Conservation (phyloP, 2,329 filamentous ascomycete species). For the Ophiognomonia clavigignenti-juglandacearum region DNA sequence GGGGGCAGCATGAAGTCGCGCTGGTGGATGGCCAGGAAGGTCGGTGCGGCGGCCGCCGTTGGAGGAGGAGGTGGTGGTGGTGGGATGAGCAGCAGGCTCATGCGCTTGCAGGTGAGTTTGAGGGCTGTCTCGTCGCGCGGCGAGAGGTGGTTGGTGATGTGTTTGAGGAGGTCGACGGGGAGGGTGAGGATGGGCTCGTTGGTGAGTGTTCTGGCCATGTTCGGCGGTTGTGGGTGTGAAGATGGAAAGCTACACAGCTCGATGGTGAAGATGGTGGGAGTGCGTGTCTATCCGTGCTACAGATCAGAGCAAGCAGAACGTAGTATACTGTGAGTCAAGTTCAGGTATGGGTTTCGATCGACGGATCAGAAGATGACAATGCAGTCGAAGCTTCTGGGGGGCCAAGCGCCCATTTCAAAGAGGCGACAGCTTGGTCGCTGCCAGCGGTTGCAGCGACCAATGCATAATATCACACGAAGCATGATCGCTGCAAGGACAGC, state of each 20-base stretch:
- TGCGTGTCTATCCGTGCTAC: not conserved
- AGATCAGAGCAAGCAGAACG: not conserved
- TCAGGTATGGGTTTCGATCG: too few species aligned
- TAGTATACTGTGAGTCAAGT: too few species aligned
- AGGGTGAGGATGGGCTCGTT: constrained; percentile 5
- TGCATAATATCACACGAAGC: not conserved
- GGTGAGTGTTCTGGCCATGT: not conserved
- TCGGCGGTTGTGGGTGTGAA: not conserved
- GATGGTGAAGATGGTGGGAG: not conserved
- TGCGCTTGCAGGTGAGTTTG: constrained; percentile 7
- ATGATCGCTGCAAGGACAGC: not conserved
- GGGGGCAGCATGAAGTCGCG: not conserved
- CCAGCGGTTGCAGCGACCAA: not conserved
- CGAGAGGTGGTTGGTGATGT: constrained; percentile 10
- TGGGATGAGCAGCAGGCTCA: constrained; percentile 8
- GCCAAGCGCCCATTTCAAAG: not conserved
- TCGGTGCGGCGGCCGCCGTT: not conserved
- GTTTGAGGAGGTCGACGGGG: constrained; percentile 9
- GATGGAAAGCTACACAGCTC: not conserved
- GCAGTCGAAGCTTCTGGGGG: too few species aligned
- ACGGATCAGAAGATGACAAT: too few species aligned
- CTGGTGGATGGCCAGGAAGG: not conserved
- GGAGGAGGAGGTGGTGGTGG: not conserved
- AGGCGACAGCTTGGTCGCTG: not conserved
- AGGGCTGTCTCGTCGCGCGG: constrained; percentile 3